These are phyloP conservation scores for Pichia sp. DNA, from an alignment of 1,139 yeast species.

Conservation along the genomic window DNA sequence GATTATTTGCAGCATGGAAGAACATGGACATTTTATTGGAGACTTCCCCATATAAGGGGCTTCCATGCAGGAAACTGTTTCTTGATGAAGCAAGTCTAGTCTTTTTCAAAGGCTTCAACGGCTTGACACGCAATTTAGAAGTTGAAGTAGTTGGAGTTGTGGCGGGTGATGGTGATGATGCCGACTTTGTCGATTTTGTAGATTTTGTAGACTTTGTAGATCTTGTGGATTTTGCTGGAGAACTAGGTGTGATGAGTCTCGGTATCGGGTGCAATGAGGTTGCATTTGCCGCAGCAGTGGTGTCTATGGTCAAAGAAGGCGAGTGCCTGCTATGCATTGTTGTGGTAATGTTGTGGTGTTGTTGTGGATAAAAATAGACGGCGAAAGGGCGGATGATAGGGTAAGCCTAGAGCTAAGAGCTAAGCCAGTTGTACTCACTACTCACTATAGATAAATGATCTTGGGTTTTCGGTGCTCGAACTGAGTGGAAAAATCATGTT, in stretches of 20 bases:
- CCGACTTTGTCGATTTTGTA: neutral
- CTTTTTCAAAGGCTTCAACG: neutral
- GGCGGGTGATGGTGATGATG: neutral
- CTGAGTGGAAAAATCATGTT: too few species aligned
- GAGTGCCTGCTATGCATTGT: too few species aligned
- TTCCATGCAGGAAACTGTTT: conserved; percentile 6
- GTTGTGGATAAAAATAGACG: too few species aligned
- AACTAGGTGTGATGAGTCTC: conserved; percentile 1
- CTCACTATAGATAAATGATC: too few species aligned
- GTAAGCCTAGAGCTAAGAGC: too few species aligned
- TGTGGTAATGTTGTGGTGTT: too few species aligned
- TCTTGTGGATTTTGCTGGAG: neutral
- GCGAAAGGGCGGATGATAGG: too few species aligned
- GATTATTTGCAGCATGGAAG: conserved; percentile 7
- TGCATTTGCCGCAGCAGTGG: too few species aligned
- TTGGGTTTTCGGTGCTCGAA: too few species aligned
- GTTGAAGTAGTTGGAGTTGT: conserved; percentile 1
- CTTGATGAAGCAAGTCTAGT: conserved; percentile 6
- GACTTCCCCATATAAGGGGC: conserved; percentile 16
- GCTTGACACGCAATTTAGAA: neutral
- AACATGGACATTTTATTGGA: conserved; percentile 11
- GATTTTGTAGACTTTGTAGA: conserved; percentile 2
- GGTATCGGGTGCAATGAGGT: conserved; percentile 4
- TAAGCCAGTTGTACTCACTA: too few species aligned
- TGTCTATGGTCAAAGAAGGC: neutral